A percentile compares a stretch with the other conserved stretches of the same genome.
Conservation (phyloP, 2,329 filamentous ascomycete species). For the Aspergillus ochraceus region DNA sequence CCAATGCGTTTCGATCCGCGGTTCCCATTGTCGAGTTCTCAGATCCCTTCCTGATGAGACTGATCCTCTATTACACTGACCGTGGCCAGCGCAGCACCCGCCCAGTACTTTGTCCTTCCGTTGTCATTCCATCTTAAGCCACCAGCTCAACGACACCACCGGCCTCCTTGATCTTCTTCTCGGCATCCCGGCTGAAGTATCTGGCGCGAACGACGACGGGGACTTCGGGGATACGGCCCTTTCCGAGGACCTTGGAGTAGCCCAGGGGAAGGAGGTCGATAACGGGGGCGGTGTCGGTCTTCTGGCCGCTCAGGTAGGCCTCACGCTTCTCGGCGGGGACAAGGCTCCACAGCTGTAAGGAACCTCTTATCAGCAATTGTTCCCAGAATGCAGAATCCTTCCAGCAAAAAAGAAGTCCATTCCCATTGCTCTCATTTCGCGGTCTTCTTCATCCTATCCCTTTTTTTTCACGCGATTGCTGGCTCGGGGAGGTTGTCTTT, state of each 20-base stretch:
- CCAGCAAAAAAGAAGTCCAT: neutral
- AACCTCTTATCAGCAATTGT: slow-evolving; percentile 20
- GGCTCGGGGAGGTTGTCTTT: slow-evolving; percentile 6
- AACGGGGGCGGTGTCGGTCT: slow-evolving; percentile 91
- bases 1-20: slow-evolving; percentile 27
- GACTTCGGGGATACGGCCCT: slow-evolving; percentile 91
- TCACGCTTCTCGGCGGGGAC: slow-evolving; percentile 91
- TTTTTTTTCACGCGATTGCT: slow-evolving; percentile 1
- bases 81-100: slow-evolving; percentile 30
- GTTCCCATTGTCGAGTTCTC: slow-evolving; percentile 32
- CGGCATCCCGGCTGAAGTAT: slow-evolving; percentile 93
- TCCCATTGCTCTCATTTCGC: neutral
- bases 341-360: slow-evolving; percentile 82
- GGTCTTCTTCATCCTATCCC: neutral
- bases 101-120: slow-evolving; percentile 23
- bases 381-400: neutral
- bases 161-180: slow-evolving; percentile 98
- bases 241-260: slow-evolving; percentile 98
- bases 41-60: slow-evolving; percentile 27
- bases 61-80: slow-evolving; percentile 32
- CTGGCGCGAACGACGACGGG: slow-evolving; percentile 92
- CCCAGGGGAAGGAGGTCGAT: slow-evolving; percentile 96
- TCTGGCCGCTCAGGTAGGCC: slow-evolving; percentile 77
- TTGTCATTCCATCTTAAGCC: slow-evolving; percentile 61
- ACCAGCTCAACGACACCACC: slow-evolving; percentile 95